Conservation (phyloP, 768 basidiomycete genomes). For the Naematelia encephala region DNA sequence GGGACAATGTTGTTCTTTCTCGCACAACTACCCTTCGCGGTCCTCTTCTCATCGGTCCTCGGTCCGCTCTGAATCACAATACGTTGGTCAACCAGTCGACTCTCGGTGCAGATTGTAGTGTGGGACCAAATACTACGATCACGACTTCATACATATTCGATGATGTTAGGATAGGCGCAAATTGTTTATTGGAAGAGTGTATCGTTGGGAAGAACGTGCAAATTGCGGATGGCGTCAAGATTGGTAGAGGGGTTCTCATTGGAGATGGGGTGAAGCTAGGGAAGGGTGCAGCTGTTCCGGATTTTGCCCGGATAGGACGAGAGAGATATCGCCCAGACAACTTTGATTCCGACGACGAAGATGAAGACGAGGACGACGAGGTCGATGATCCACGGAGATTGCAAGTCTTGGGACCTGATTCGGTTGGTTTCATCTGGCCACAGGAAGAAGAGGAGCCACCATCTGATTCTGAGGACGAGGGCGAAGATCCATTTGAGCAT, state of each 20-base stretch:
- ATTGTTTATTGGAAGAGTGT: constrained; percentile 63
- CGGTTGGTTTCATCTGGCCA: constrained; percentile 82
- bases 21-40: constrained; percentile 59
- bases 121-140: constrained; percentile 69
- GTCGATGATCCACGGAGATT: constrained; percentile 34
- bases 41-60: constrained; percentile 69
- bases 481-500: constrained; percentile 54
- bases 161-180: constrained; percentile 56
- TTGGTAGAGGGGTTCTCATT: constrained; percentile 76
- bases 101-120: constrained; percentile 68
- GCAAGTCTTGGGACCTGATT: constrained; percentile 61
- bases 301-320: constrained; percentile 70
- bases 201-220: constrained; percentile 76
- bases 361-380: constrained; percentile 51
- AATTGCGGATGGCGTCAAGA: constrained; percentile 63
- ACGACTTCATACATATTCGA: constrained; percentile 80
- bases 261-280: constrained; percentile 79
- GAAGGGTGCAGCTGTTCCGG: constrained; percentile 62
- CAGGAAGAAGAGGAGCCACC: constrained; percentile 44
- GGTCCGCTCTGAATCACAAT: constrained; percentile 64
- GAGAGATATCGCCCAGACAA: constrained; percentile 52
- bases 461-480: constrained; percentile 52
- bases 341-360: constrained; percentile 49
- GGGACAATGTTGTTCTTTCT: constrained; percentile 74
- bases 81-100: constrained; percentile 69